Percentiles rank a stretch among this genome's conserved stretches.
phyloP scores from a whole-genome alignment of 352 stramenopile genomes.

The Phytophthora nicotianae region DNA sequence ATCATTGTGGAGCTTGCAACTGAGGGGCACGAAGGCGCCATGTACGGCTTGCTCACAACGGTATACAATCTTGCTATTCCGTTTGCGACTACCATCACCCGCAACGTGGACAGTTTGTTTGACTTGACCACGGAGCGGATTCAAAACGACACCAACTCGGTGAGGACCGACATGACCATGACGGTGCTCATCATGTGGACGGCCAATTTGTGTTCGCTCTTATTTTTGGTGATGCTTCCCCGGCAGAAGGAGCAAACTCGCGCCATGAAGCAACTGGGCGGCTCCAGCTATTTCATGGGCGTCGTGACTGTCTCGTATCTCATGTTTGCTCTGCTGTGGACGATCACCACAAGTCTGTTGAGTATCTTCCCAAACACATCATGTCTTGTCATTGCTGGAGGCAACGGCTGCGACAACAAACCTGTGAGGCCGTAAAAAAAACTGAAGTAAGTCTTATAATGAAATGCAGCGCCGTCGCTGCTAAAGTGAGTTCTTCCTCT shows the following conservation, averaged over 20 bases:
- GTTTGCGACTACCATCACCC: slow-evolving; percentile 49
- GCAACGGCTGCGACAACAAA: slow-evolving; percentile 30
- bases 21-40: slow-evolving; percentile 63
- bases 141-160: slow-evolving; percentile 46
- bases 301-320: slow-evolving; percentile 49
- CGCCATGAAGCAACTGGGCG: slow-evolving; percentile 64
- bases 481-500: slow-evolving; percentile 10
- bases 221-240: slow-evolving; percentile 56
- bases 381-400: slow-evolving; percentile 58
- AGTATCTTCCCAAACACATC: slow-evolving; percentile 58
- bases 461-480: slow-evolving; percentile 4
- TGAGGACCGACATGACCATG: slow-evolving; percentile 55
- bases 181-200: slow-evolving; percentile 60
- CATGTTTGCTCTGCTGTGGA: slow-evolving; percentile 49
- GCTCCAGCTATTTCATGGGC: slow-evolving; percentile 57
- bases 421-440: slow-evolving; percentile 25
- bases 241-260: slow-evolving; percentile 69
- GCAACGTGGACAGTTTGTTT: slow-evolving; percentile 53
- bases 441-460: slow-evolving; percentile 23
- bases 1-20: slow-evolving; percentile 62
- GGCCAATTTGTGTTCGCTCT: slow-evolving; percentile 55
- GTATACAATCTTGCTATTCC: slow-evolving; percentile 57
- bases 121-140: slow-evolving; percentile 50
- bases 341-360: slow-evolving; percentile 57
- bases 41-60: slow-evolving; percentile 70